Percentiles rank a stretch among this genome's conserved stretches.
Evolutionary conservation across 176 grass and related monocot genomes (phyloP).

Genomic region (Thalia dealbata): DNA sequence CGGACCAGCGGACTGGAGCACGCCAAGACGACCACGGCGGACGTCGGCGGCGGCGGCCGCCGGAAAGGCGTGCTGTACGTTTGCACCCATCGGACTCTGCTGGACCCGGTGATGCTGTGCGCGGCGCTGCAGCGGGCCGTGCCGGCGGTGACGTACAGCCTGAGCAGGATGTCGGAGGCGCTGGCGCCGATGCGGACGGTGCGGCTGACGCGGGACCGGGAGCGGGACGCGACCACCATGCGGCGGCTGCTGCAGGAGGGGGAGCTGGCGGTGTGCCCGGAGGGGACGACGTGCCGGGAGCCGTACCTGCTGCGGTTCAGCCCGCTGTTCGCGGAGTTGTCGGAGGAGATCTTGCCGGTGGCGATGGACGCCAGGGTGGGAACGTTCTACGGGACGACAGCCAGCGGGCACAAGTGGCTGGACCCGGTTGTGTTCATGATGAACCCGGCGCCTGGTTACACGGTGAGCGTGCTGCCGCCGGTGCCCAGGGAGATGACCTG

Average conservation of each 20-base stretch:
- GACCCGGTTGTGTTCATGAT: slow-evolving; percentile 70
- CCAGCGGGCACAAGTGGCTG: slow-evolving; percentile 77
- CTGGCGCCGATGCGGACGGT: slow-evolving; percentile 75
- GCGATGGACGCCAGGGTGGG: slow-evolving; percentile 58
- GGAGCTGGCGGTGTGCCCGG: slow-evolving; percentile 63
- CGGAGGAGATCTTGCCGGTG: slow-evolving; percentile 73
- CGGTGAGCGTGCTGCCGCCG: slow-evolving; percentile 48
- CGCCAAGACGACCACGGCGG: neutral
- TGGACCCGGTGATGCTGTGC: slow-evolving; percentile 66
- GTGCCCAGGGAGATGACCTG: slow-evolving; percentile 46
- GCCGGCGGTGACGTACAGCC: slow-evolving; percentile 79
- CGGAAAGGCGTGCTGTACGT: slow-evolving; percentile 53
- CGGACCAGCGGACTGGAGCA: slow-evolving; percentile 16
- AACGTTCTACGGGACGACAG: slow-evolving; percentile 58
- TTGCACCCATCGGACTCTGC: slow-evolving; percentile 74
- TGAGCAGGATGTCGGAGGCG: slow-evolving; percentile 51
- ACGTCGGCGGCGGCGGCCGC: neutral
- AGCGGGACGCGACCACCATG: slow-evolving; percentile 53
- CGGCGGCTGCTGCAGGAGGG: slow-evolving; percentile 40
- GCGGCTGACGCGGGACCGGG: slow-evolving; percentile 56
- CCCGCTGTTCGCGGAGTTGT: slow-evolving; percentile 81
- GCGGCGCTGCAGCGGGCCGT: slow-evolving; percentile 41
- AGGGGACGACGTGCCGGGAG: slow-evolving; percentile 91
- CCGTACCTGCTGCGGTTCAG: slow-evolving; percentile 81
- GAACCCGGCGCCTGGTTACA: slow-evolving; percentile 51